A percentile compares a stretch with the other conserved stretches of the same genome.
Conservation (phyloP, 2,329 filamentous ascomycete genomes). For the Phoma herbarum region DNA sequence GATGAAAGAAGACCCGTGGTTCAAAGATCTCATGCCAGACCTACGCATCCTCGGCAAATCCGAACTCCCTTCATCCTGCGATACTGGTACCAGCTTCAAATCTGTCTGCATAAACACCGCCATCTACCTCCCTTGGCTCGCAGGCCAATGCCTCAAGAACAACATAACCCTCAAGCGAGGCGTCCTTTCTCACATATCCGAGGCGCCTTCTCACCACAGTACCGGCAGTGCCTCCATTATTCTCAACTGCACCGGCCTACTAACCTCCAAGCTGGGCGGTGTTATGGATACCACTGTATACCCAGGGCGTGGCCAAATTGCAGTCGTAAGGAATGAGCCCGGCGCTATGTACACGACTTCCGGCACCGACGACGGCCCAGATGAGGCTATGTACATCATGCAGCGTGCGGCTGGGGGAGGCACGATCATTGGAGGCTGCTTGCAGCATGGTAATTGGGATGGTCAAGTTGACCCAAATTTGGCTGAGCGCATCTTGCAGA, state of each 20-base stretch:
- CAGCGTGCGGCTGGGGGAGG: conserved; percentile 77
- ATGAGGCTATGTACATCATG: conserved; percentile 85
- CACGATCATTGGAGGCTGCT: conserved; percentile 85
- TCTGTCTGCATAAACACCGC: conserved; percentile 92
- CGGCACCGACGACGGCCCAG: conserved; percentile 75
- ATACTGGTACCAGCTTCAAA: conserved; percentile 78
- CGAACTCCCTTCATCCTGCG: conserved; percentile 68
- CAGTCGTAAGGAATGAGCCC: conserved; percentile 81
- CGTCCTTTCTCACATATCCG: conserved; percentile 70
- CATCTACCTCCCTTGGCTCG: conserved; percentile 86
- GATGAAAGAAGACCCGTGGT: conserved; percentile 75
- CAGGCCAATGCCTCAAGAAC: conserved; percentile 78
- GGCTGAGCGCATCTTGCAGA: conserved; percentile 84
- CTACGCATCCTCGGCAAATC: conserved; percentile 62
- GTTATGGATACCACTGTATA: conserved; percentile 78
- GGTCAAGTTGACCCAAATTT: conserved; percentile 78
- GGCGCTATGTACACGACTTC: conserved; percentile 74
- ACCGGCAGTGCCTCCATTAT: conserved; percentile 71
- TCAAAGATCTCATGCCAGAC: conserved; percentile 73
- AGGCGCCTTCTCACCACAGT: conserved; percentile 70
- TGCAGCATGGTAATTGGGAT: conserved; percentile 83
- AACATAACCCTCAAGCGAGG: conserved; percentile 67
- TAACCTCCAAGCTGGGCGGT: conserved; percentile 78
- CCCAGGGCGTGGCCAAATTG: conserved; percentile 83
- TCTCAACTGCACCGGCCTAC: conserved; percentile 85